Conservation (phyloP, 1,284 basidiomycete genomes). For the Calocybe gambosa region DNA sequence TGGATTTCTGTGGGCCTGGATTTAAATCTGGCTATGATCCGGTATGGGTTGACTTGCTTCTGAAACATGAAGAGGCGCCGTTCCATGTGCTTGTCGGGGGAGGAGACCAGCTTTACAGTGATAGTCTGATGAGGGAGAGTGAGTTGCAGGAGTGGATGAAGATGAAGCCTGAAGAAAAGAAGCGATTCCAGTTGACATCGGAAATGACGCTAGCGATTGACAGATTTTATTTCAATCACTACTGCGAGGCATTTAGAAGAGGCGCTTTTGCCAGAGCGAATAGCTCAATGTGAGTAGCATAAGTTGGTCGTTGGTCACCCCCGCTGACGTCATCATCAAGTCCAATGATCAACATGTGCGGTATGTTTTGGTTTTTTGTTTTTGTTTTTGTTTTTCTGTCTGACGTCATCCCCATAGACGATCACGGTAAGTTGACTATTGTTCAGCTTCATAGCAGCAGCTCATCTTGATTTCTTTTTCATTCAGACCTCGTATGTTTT, state of each 20-base stretch:
- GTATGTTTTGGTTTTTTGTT: slow-evolving; percentile 27
- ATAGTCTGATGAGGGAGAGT: slow-evolving; percentile 66
- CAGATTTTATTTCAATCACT: slow-evolving; percentile 87
- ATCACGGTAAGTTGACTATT: slow-evolving; percentile 52
- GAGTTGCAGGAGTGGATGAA: slow-evolving; percentile 80
- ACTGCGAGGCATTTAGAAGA: slow-evolving; percentile 79
- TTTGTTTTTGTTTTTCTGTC: not conserved
- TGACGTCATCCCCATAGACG: slow-evolving; percentile 40
- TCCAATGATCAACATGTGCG: slow-evolving; percentile 62
- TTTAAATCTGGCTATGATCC: slow-evolving; percentile 81
- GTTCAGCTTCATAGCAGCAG: not conserved
- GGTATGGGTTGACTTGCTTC: slow-evolving; percentile 88
- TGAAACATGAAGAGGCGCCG: slow-evolving; percentile 72
- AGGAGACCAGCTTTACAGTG: slow-evolving; percentile 82
- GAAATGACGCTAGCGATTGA: slow-evolving; percentile 82
- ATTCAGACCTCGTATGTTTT: not conserved
- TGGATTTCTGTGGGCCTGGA: slow-evolving; percentile 71
- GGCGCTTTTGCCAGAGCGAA: slow-evolving; percentile 93
- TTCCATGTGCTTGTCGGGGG: slow-evolving; percentile 86
- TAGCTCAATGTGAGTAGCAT: slow-evolving; percentile 74
- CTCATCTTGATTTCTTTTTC: slow-evolving; percentile 3
- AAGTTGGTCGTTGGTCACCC: not conserved
- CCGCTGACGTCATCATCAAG: slow-evolving; percentile 21
- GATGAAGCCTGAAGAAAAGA: slow-evolving; percentile 59
- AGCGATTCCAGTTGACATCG: slow-evolving; percentile 56